A percentile compares a stretch with the other conserved stretches of the same genome.
These are phyloP conservation scores for Aspergillus neoniger DNA, from an alignment of 2,329 filamentous ascomycete genomes.

Conservation along the genomic window DNA sequence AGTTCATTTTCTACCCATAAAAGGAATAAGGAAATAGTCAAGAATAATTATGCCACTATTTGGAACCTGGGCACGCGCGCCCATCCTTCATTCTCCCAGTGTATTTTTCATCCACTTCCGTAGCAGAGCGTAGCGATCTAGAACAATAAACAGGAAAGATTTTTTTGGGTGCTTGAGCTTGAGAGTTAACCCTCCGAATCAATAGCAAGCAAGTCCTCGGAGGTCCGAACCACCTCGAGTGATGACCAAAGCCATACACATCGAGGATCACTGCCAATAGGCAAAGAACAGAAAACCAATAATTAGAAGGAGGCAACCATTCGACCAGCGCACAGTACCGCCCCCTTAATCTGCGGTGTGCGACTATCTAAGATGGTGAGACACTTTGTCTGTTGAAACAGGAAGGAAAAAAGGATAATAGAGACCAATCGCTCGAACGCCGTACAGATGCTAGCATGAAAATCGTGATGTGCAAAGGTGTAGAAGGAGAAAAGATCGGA, in stretches of 20 bases:
- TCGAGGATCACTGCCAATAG: slow-evolving; percentile 21
- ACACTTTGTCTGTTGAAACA: slow-evolving; percentile 24
- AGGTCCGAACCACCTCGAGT: slow-evolving; percentile 3
- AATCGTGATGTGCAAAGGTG: slow-evolving; percentile 35
- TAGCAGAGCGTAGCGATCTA: slow-evolving; percentile 8
- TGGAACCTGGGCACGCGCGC: background rate
- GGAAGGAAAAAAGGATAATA: slow-evolving; percentile 8
- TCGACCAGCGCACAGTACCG: slow-evolving; percentile 47
- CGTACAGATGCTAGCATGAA: slow-evolving; percentile 46
- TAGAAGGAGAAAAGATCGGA: slow-evolving; percentile 12
- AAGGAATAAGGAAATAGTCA: background rate
- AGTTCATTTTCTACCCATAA: background rate
- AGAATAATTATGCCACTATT: slow-evolving; percentile 10
- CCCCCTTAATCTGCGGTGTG: slow-evolving; percentile 41
- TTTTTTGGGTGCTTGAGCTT: background rate
- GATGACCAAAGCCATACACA: background rate
- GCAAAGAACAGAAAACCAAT: slow-evolving; percentile 25
- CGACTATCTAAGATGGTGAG: slow-evolving; percentile 44
- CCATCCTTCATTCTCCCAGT: slow-evolving; percentile 8
- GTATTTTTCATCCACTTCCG: slow-evolving; percentile 10
- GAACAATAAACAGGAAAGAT: slow-evolving; percentile 4
- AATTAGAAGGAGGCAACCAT: slow-evolving; percentile 44
- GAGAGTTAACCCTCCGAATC: background rate
- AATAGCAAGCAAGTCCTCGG: background rate
- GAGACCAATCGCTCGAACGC: slow-evolving; percentile 47